These are phyloP conservation scores for Pseudogymnoascus sp. DNA, from an alignment of 2,329 filamentous ascomycete species.

Conservation along the genomic window DNA sequence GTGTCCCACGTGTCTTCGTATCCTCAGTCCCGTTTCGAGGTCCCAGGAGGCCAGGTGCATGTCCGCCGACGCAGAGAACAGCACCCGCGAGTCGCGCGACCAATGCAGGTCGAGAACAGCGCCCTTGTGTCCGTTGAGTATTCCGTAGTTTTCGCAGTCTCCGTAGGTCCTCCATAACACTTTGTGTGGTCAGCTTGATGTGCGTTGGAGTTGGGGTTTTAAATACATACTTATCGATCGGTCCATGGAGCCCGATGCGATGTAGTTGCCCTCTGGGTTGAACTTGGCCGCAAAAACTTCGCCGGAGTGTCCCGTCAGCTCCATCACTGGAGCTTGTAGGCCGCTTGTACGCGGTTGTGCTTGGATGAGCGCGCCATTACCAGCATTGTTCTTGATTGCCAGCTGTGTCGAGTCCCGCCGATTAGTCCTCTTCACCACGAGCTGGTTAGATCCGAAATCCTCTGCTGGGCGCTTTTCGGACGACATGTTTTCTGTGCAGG, in stretches of 20 bases:
- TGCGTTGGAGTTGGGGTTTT: not conserved
- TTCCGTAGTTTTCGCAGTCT: conserved; percentile 88
- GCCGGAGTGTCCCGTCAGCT: conserved; percentile 71
- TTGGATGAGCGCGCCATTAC: conserved; percentile 57
- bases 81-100: conserved; percentile 84
- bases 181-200: conserved; percentile 32
- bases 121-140: conserved; percentile 80
- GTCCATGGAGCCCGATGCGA: conserved; percentile 95
- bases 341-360: conserved; percentile 67
- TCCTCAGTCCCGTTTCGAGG: conserved; percentile 79
- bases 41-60: conserved; percentile 94
- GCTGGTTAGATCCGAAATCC: conserved; percentile 69
- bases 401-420: conserved; percentile 31
- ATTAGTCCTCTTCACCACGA: conserved; percentile 86
- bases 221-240: conserved; percentile 64
- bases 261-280: conserved; percentile 76
- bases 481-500: conserved; percentile 54
- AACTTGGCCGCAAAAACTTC: conserved; percentile 91
- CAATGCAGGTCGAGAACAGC: conserved; percentile 90
- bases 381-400: conserved; percentile 13
- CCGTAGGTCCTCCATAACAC: conserved; percentile 93
- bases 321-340: conserved; percentile 87
- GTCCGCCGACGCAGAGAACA: conserved; percentile 91
- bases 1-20: conserved; percentile 85
- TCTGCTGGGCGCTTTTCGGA: conserved; percentile 85